Evolutionary conservation across 1,284 basidiomycete species (phyloP).

Genomic region (Leccinum subspadiceum): DNA sequence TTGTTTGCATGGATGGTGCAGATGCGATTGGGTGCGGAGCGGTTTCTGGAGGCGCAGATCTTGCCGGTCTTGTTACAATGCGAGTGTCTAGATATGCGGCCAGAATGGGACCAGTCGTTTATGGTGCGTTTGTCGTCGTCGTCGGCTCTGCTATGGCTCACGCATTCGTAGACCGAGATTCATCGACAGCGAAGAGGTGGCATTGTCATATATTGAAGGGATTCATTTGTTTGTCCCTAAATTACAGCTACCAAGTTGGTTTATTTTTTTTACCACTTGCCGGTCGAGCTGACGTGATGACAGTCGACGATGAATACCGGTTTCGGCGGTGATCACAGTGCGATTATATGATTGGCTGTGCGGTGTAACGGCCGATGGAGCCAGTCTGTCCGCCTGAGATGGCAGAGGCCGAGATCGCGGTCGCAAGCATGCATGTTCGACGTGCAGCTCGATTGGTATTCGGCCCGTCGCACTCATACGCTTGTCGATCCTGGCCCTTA

Average conservation of each 20-base stretch:
- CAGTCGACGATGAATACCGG: constrained; percentile 38
- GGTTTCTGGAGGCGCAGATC: constrained; percentile 67
- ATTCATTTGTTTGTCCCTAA: constrained; percentile 75
- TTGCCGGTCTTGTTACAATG: constrained; percentile 82
- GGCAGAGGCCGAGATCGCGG: too few species aligned
- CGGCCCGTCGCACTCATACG: too few species aligned
- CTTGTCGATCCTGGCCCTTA: too few species aligned
- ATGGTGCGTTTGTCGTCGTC: too few species aligned
- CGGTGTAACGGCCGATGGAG: too few species aligned
- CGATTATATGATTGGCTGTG: too few species aligned
- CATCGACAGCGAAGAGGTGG: constrained; percentile 65
- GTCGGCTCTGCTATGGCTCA: neutral
- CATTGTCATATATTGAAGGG: constrained; percentile 69
- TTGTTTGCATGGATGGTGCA: constrained; percentile 81
- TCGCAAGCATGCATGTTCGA: too few species aligned
- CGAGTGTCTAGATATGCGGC: constrained; percentile 82
- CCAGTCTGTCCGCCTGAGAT: too few species aligned
- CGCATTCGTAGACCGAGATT: constrained; percentile 63
- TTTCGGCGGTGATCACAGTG: too few species aligned
- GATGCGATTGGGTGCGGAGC: neutral
- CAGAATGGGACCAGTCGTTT: constrained; percentile 57
- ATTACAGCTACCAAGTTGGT: constrained; percentile 66
- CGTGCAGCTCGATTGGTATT: too few species aligned
- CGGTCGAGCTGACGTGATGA: neutral
- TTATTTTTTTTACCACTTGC: neutral